A percentile compares a stretch with the other conserved stretches of the same genome.
Conservation (phyloP, 2,329 filamentous ascomycete species). For the Beauveria varroae region DNA sequence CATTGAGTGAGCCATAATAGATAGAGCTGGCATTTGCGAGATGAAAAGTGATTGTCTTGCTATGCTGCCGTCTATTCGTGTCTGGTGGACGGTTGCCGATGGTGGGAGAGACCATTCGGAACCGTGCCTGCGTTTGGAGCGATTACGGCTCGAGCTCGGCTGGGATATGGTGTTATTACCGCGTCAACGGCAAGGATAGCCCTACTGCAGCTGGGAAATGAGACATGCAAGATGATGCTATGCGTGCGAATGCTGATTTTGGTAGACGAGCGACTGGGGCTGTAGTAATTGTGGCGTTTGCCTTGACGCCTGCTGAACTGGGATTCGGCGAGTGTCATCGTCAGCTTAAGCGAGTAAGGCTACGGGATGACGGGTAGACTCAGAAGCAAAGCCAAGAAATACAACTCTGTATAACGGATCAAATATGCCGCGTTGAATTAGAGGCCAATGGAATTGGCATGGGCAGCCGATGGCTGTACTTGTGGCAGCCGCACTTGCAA, state of each 20-base stretch:
- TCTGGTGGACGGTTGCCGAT: neutral
- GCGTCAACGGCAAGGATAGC: neutral
- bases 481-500: neutral
- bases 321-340: neutral
- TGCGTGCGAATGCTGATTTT: neutral
- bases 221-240: neutral
- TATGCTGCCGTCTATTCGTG: neutral
- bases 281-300: slow-evolving; percentile 5
- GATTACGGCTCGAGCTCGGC: slow-evolving; percentile 11
- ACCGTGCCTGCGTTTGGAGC: neutral
- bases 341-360: neutral
- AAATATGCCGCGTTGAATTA: neutral
- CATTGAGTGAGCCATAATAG: neutral
- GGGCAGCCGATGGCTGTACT: neutral
- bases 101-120: neutral
- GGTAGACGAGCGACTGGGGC: neutral
- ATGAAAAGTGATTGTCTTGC: neutral
- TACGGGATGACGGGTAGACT: neutral
- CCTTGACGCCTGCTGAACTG: neutral
- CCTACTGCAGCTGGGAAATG: neutral
- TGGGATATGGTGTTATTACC: slow-evolving; percentile 2
- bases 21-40: neutral
- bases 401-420: neutral
- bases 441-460: neutral
- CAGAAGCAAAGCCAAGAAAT: neutral